Percentiles rank a stretch among this genome's conserved stretches.
phyloP scores from a whole-genome alignment of 2,329 filamentous ascomycete genomes.

The Penicillium verrucosum region DNA sequence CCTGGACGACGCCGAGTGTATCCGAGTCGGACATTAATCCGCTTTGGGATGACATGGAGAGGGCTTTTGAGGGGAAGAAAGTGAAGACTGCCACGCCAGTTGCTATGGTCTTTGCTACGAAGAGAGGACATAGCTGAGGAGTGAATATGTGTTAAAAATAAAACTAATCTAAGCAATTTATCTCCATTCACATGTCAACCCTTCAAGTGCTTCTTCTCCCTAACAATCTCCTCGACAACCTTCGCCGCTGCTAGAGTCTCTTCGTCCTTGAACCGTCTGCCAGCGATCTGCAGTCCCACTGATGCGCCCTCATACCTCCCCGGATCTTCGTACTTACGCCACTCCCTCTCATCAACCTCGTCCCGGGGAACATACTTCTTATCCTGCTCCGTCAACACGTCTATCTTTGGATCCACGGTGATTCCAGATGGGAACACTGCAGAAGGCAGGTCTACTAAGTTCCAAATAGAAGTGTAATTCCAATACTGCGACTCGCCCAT shows the following conservation, averaged over 20 bases:
- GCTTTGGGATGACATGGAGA: conserved; percentile 5
- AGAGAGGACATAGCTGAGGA: neutral
- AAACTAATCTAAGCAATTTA: neutral
- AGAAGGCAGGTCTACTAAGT: conserved; percentile 31
- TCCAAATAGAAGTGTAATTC: conserved; percentile 38
- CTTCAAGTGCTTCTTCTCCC: neutral
- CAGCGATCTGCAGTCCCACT: conserved; percentile 52
- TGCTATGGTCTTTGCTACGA: conserved; percentile 7
- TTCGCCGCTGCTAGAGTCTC: conserved; percentile 40
- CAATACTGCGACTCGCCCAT: conserved; percentile 36
- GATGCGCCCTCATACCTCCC: conserved; percentile 43
- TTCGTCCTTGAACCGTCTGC: conserved; percentile 53
- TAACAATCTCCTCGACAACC: conserved; percentile 23
- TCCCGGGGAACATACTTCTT: conserved; percentile 22
- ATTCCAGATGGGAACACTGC: conserved; percentile 30
- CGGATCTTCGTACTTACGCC: conserved; percentile 31
- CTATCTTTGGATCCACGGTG: conserved; percentile 25
- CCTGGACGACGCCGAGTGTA: conserved; percentile 3
- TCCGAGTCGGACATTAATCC: neutral
- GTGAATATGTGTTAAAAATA: neutral
- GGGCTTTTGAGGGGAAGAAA: conserved; percentile 2
- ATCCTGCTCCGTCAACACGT: conserved; percentile 20
- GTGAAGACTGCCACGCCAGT: conserved; percentile 1
- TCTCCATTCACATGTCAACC: neutral
- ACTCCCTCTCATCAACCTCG: conserved; percentile 32